Base-by-base conservation (phyloP, 192 early-diverging fungal genomes). In the Backusella mclennaniae region DNA sequence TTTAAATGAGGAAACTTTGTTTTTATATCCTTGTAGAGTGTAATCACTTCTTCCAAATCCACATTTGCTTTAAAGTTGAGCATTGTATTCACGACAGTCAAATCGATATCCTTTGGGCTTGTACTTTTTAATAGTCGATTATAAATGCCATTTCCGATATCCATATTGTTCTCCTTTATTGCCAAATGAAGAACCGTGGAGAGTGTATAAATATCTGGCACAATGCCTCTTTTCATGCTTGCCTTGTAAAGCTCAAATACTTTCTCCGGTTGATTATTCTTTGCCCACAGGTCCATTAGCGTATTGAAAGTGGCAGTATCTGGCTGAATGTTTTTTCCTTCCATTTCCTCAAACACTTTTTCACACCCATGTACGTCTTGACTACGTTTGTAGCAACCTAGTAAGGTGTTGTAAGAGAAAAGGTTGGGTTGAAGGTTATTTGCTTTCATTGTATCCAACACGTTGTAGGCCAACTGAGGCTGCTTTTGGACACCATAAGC, bases 361-460 rank as follows among this genome's bases (percentile, higher is more conserved):
- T 79, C 29, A 6, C 76, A 76, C 19, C 41, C 66, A 4, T 31
- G 11, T 6, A 73, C 7, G 6, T 76, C 39, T 23, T 71, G 35
- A 12, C 3, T 26, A 3, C 76, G 70, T 49, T 83, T 79, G 23
- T 77, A 82, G 14, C 74, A 76, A 21, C 68, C 75, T 12, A 86
- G 68, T 17, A 86, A 39, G 4, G 74, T 78, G 52, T 79, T 80
- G 35, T 82, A 84, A 21, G 85, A 82, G 29, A 70, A 75, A 35
- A 71, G 19, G 53, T 77, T 81, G 12, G 83, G 83, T 6, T 67
- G 19, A 5, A 82, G 8, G n/a, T 52, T 76, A 9, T 42, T 17
- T 29, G 26, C 9, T 35, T 26, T 9, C 83, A 86, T 84, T 17
- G 73, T 67, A 19, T 35, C 52, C 8, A 86, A 73, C 0, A 86